These are phyloP conservation scores for Pseudogymnoascus sp. DNA, from an alignment of 2,329 filamentous ascomycete genomes.

Conservation along the genomic window DNA sequence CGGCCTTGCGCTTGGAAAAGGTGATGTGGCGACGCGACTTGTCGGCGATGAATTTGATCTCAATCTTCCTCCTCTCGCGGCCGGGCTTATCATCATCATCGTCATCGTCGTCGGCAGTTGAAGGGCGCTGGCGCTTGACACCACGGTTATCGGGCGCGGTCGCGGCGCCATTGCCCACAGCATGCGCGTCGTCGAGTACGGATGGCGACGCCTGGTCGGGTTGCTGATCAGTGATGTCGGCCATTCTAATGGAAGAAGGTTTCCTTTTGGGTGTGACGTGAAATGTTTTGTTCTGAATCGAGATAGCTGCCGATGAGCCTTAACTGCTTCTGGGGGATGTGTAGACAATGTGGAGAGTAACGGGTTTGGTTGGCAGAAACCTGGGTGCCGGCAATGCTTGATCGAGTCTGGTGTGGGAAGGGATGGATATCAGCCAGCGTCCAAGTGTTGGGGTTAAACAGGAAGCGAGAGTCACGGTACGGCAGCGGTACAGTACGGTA, in stretches of 20 bases:
- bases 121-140: conserved; percentile 80
- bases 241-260: conserved; percentile 33
- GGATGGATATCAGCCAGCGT: neutral
- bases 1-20: conserved; percentile 98
- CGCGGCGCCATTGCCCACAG: conserved; percentile 48
- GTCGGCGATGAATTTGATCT: conserved; percentile 99
- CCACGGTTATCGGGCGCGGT: conserved; percentile 61
- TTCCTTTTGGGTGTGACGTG: conserved; percentile 28
- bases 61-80: conserved; percentile 97
- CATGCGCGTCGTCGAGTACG: conserved; percentile 64
- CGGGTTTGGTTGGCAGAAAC: conserved; percentile 4
- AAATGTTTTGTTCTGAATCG: conserved; percentile 27
- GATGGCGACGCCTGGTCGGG: conserved; percentile 61
- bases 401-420: conserved; percentile 3
- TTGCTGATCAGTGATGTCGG: conserved; percentile 72
- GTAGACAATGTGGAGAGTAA: conserved; percentile 4
- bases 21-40: conserved; percentile 99
- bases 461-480: neutral
- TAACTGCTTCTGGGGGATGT: conserved; percentile 28
- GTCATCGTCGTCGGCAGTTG: conserved; percentile 84
- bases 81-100: conserved; percentile 97
- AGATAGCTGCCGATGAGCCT: conserved; percentile 23
- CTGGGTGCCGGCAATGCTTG: neutral
- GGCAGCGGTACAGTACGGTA: neutral
- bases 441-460: neutral